Evolutionary conservation across 2,329 filamentous ascomycete species (phyloP).

Genomic region (Fusarium sp.): DNA sequence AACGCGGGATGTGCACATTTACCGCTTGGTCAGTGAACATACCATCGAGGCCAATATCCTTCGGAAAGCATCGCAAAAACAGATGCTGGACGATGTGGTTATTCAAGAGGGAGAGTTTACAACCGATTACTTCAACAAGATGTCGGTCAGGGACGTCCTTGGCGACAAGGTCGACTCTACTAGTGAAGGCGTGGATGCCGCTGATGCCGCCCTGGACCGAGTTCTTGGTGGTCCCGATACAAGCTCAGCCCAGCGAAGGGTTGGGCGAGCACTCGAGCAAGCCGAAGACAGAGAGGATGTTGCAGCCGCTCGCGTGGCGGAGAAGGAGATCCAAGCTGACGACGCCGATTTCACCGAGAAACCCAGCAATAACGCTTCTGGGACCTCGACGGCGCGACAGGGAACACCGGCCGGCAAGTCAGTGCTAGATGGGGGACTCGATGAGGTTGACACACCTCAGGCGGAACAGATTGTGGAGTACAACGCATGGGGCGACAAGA

Average conservation of each 20-base stretch:
- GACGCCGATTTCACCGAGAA: slow-evolving; percentile 86
- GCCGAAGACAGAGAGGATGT: slow-evolving; percentile 95
- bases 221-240: slow-evolving; percentile 78
- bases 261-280: slow-evolving; percentile 82
- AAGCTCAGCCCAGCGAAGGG: slow-evolving; percentile 70
- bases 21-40: slow-evolving; percentile 90
- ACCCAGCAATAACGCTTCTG: slow-evolving; percentile 58
- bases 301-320: slow-evolving; percentile 85
- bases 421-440: slow-evolving; percentile 47
- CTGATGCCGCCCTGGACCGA: slow-evolving; percentile 85
- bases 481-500: slow-evolving; percentile 69
- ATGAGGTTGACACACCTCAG: slow-evolving; percentile 49
- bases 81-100: slow-evolving; percentile 96
- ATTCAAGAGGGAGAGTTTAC: slow-evolving; percentile 99
- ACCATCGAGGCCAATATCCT: slow-evolving; percentile 99
- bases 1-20: slow-evolving; percentile 97
- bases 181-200: slow-evolving; percentile 71
- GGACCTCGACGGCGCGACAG: slow-evolving; percentile 62
- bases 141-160: slow-evolving; percentile 78
- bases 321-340: slow-evolving; percentile 89
- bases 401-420: slow-evolving; percentile 62
- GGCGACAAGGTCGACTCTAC: slow-evolving; percentile 66
- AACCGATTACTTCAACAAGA: slow-evolving; percentile 92
- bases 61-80: slow-evolving; percentile 96
- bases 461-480: slow-evolving; percentile 59